A percentile compares a stretch with the other conserved stretches of the same genome.
phyloP scores from a whole-genome alignment of 176 grass and related monocot genomes.

The Oryza australiensis region DNA sequence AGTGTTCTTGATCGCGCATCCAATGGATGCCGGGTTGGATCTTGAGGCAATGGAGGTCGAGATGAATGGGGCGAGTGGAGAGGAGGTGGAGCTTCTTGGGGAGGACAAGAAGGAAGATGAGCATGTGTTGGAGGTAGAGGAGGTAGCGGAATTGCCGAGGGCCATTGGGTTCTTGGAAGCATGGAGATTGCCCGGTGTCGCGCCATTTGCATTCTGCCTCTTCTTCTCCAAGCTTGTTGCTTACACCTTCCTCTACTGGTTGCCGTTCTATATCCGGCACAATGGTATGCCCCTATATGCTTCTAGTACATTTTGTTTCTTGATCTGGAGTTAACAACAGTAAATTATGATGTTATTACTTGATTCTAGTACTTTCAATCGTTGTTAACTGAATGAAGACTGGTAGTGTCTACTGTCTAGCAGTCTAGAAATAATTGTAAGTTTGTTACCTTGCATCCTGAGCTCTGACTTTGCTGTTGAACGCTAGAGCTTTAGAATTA shows the following conservation, averaged over 20 bases:
- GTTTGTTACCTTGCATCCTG: not conserved
- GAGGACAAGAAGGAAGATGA: conserved; percentile 50
- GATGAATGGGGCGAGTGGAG: conserved; percentile 64
- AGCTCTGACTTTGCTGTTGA: not conserved
- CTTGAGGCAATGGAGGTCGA: conserved; percentile 56
- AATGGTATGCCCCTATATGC: conserved; percentile 48
- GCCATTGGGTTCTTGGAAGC: conserved; percentile 95
- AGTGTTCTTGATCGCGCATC: conserved; percentile 61
- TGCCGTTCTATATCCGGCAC: conserved; percentile 92
- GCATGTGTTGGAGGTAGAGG: conserved; percentile 38
- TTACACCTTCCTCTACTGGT: conserved; percentile 94
- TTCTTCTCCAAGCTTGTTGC: conserved; percentile 99
- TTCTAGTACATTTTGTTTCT: not conserved
- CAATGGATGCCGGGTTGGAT: conserved; percentile 58
- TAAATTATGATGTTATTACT: not conserved
- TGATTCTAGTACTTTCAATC: not conserved
- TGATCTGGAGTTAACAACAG: not conserved
- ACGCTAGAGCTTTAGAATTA: not conserved
- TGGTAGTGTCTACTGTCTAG: not conserved
- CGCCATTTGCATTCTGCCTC: conserved; percentile 79
- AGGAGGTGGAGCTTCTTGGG: conserved; percentile 58
- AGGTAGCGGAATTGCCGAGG: conserved; percentile 28
- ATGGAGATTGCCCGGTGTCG: conserved; percentile 81
- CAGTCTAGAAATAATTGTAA: not conserved
- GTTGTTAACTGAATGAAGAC: not conserved